Evolutionary conservation across 129 eudicot genomes (phyloP).

Genomic region (Deinandra increscens): DNA sequence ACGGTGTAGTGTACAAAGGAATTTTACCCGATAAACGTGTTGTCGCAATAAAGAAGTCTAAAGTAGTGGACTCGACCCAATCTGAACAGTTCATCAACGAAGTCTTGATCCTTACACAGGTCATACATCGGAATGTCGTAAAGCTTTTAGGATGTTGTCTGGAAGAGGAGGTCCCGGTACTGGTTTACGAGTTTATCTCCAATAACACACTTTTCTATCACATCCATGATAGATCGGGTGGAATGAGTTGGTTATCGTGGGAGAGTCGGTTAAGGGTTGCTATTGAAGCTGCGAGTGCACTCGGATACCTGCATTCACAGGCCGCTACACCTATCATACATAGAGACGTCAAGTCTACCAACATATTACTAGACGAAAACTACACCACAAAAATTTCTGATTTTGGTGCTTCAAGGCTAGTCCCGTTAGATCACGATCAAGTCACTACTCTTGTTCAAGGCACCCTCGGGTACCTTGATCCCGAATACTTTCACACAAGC

Average conservation of each 20-base stretch:
- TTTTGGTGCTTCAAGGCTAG: conserved; percentile 34
- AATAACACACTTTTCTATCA: conserved; percentile 28
- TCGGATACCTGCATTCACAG: conserved; percentile 23
- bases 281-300: conserved; percentile 16
- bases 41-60: conserved; percentile 25
- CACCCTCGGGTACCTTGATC: conserved; percentile 32
- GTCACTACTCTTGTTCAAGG: conserved; percentile 29
- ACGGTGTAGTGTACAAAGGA: conserved; percentile 32
- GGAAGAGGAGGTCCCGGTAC: conserved; percentile 52
- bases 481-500: conserved; percentile 23
- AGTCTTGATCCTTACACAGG: conserved; percentile 29
- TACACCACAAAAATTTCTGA: conserved; percentile 24
- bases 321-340: conserved; percentile 24
- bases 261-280: conserved; percentile 19
- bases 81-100: conserved; percentile 39
- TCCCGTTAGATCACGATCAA: conserved; percentile 18
- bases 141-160: conserved; percentile 55
- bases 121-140: conserved; percentile 51
- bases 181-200: conserved; percentile 54
- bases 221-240: conserved; percentile 18
- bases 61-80: conserved; percentile 14
- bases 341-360: conserved; percentile 35
- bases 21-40: conserved; percentile 18
- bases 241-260: conserved; percentile 13
- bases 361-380: conserved; percentile 30